These are phyloP conservation scores for Xylaria flabelliformis DNA, from an alignment of 495 filamentous ascomycete genomes.

Conservation along the genomic window DNA sequence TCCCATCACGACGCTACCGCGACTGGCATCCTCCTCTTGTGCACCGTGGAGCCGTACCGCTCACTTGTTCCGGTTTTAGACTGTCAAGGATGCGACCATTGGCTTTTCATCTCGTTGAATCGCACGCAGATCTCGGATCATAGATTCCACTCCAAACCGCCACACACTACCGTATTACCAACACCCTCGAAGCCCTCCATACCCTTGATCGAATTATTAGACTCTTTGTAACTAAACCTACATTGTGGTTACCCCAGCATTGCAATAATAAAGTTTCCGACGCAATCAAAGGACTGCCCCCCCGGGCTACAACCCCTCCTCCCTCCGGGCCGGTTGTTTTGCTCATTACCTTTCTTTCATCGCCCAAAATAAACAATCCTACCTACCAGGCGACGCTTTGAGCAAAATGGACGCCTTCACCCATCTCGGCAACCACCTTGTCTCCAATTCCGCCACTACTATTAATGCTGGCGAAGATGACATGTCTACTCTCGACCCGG, in stretches of 20 bases:
- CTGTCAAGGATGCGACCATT: slow-evolving; percentile 24
- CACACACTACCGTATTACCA: background rate
- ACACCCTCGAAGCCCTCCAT: background rate
- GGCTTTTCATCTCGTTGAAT: slow-evolving; percentile 9
- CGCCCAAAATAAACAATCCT: slow-evolving; percentile 28
- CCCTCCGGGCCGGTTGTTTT: slow-evolving; percentile 16
- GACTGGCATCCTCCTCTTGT: background rate
- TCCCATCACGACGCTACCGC: background rate
- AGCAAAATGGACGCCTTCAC: slow-evolving; percentile 85
- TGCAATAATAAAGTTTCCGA: background rate
- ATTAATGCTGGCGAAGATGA: slow-evolving; percentile 76
- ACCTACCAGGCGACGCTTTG: slow-evolving; percentile 35
- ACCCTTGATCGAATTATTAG: background rate
- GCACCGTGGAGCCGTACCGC: slow-evolving; percentile 1
- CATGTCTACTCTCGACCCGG: slow-evolving; percentile 70
- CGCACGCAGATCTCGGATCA: slow-evolving; percentile 5
- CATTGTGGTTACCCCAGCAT: background rate
- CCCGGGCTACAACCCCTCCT: background rate
- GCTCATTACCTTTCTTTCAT: slow-evolving; percentile 23
- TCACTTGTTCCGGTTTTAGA: background rate
- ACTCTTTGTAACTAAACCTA: slow-evolving; percentile 3
- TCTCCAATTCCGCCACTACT: slow-evolving; percentile 72
- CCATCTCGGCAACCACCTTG: slow-evolving; percentile 81
- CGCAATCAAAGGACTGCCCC: background rate
- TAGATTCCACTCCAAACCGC: background rate